Evolutionary conservation across 352 stramenopile genomes (phyloP).

Genomic region (Poterioochromonas sp.): DNA sequence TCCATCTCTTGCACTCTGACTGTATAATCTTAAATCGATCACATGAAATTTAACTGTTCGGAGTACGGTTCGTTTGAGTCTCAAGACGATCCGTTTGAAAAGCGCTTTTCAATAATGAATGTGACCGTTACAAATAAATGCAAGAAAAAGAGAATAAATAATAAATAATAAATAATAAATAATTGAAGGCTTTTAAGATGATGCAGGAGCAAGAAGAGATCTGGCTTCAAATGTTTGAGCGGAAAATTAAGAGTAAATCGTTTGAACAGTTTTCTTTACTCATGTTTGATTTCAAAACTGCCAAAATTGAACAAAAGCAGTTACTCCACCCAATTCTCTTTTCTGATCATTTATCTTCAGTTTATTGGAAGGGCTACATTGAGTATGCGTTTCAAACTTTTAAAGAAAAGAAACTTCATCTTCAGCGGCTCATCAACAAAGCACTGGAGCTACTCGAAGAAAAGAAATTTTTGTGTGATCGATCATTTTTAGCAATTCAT

Average conservation of each 20-base stretch:
- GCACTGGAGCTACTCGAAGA: not conserved
- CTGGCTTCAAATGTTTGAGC: too few species aligned
- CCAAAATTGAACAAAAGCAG: not conserved
- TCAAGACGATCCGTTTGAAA: too few species aligned
- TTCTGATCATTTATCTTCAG: not conserved
- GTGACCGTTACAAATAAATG: too few species aligned
- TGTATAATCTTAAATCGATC: too few species aligned
- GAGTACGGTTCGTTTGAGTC: too few species aligned
- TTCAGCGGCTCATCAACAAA: conserved; percentile 13
- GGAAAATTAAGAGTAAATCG: not conserved
- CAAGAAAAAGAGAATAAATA: too few species aligned
- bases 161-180: too few species aligned
- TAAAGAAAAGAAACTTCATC: not conserved
- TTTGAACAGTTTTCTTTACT: not conserved
- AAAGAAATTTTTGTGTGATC: not conserved
- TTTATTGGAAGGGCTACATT: not conserved
- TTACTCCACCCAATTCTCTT: not conserved
- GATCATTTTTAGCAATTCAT: not conserved
- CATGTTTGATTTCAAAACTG: not conserved
- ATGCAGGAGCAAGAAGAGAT: too few species aligned
- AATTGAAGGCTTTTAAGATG: too few species aligned
- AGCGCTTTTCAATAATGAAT: too few species aligned
- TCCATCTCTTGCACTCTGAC: too few species aligned
- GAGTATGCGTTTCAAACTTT: not conserved
- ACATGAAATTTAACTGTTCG: too few species aligned